Conservation (phyloP, 2,329 filamentous ascomycete species). For the Aspergillus hiratsukae region DNA sequence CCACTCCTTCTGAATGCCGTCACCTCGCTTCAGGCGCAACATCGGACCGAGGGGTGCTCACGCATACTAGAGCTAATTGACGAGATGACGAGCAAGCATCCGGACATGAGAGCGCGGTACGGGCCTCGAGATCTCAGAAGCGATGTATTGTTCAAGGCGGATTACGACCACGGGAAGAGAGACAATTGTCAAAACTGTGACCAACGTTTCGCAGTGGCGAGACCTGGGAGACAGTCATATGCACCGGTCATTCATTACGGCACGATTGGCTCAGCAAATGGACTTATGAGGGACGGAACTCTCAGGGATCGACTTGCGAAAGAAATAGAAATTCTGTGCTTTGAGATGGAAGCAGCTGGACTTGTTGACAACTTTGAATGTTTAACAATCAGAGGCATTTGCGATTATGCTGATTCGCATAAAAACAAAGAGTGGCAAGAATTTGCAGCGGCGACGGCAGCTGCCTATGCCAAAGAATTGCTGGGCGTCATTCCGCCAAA, state of each 20-base stretch:
- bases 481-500: neutral
- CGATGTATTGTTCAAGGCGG: too few species aligned
- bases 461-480: constrained; percentile 6
- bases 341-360: constrained; percentile 4
- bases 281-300: neutral
- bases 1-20: constrained; percentile 15
- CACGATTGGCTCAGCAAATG: neutral
- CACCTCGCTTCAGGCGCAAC: neutral
- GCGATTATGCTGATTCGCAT: constrained; percentile 7
- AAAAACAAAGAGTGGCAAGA: constrained; percentile 5
- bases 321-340: neutral
- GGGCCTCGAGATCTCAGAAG: too few species aligned
- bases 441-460: constrained; percentile 3
- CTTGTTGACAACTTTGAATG: neutral
- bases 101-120: too few species aligned
- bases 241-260: constrained; percentile 1
- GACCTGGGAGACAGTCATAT: too few species aligned
- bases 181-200: too few species aligned
- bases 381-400: constrained; percentile 5
- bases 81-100: too few species aligned
- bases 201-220: too few species aligned
- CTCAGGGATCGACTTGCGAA: neutral
- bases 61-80: too few species aligned
- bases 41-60: neutral
- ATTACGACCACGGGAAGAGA: too few species aligned